Base-by-base conservation (phyloP, 768 basidiomycete species). In the Pleurotus cornucopiae region DNA sequence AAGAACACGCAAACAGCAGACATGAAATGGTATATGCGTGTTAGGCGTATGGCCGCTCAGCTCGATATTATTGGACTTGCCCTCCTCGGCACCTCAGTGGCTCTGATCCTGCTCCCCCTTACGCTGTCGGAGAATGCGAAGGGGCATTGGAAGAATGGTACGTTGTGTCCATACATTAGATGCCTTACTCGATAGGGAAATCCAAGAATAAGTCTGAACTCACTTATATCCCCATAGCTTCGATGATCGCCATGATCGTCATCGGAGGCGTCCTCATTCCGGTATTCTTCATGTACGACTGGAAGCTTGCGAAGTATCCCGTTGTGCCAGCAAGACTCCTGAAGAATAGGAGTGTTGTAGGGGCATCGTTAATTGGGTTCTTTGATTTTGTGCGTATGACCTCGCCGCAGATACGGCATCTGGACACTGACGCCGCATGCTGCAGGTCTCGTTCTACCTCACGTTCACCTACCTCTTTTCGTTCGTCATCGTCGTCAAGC, bases 401-500 rank as follows among this genome's bases (percentile, higher is more conserved):
- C 26, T 18, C 23, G 23, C 45, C 46, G 2, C 26, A 2, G 5
- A 45, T 16, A 1, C 2, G 14, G 12, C 7, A 7, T 38, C 13
- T 43, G 43, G 53, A 39, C n/a, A 55, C 57, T 59, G n/a, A 56
- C 25, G 34, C 40, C 9, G 14, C 18, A 45, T 34, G 6, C 49
- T 49, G 5, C 53, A 85, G 83, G 62, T 81, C 62, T 82, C 84
- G 2, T 85, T 81, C 71, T 85, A 81, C 73, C 75, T 91, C 46
- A 85, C 87, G 0, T 86, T 73, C 68, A 83, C 85, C 7, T 91
- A 90, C 64, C 79, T 89, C 14, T 91, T 82, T 72, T 86, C 85
- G 1, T 89, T 84, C 67, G 76, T 86, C 40, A 56, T 80, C 7
- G 71, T 81, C 23, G 77, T 79, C 16, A 78, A 79, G 59, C 73